Evolutionary conservation across 2,329 filamentous ascomycete species (phyloP), one percentile per base, ranked within the genome.

Genomic region (Neofusicoccum sp.): DNA sequence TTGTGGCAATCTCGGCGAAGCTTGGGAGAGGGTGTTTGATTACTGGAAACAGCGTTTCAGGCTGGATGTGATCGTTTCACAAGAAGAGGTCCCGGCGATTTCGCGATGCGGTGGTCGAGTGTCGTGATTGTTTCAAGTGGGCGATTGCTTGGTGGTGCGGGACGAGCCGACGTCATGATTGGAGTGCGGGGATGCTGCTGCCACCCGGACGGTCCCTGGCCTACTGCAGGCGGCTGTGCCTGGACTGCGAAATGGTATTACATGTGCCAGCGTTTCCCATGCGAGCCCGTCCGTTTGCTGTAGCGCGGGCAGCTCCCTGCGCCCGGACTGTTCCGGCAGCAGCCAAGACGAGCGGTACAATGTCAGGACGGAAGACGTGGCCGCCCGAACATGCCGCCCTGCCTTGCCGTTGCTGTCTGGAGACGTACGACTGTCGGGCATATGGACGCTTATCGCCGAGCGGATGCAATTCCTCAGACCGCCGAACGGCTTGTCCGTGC

Each of bases 91-190:
- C 11, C 26, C 12, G n/a, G 26, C 38, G 38, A 56, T 56, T 31
- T 33, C 38, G 36, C 33, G 38, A 56, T 56, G 28, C 28, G 12
- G 38, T 43, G 51, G 24, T 9, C 14, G n/a, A 41, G 36, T 56
- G 51, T 56, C 51, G 36, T 56, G 51, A 20, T 56, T 9, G 51
- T 56, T 56, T 56, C 36, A 56, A 28, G 16, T n/a, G 51, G 31
- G 34, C 33, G 11, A 38, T 26, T 14, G 34, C 34, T 16, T 24
- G n/a, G 26, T 54, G 4, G 24, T 45, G 54, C 54, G 54, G 54
- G 54, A 58, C 41, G 54, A 58, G 3, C 54, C 54, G 41, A 45
- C 20, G 41, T 58, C 54, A 58, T 45, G 20, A 31, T 12, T 16
- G 28, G 28, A 56, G 36, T 56, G 51, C 51, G 51, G 51, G 51